phyloP scores from a whole-genome alignment of 306 rosid genomes.

The Purshia tridentata region DNA sequence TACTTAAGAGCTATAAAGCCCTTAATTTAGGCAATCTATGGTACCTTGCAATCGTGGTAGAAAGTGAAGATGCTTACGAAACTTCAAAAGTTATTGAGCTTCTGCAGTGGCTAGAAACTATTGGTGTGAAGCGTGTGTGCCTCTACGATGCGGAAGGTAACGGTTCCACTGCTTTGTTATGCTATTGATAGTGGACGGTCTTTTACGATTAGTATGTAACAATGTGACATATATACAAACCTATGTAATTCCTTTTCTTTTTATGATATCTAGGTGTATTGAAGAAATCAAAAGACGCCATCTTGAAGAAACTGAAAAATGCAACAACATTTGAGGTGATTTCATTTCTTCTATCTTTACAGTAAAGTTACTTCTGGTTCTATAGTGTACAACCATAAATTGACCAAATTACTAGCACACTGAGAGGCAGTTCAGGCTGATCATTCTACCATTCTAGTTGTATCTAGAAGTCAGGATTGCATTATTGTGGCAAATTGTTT shows the following conservation, averaged over 20 bases:
- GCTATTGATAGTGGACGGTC: slow-evolving; percentile 15
- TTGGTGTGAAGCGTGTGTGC: slow-evolving; percentile 71
- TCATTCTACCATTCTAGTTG: neutral
- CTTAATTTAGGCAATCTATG: slow-evolving; percentile 39
- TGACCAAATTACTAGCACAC: neutral
- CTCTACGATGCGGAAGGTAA: slow-evolving; percentile 84
- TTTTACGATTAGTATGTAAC: slow-evolving; percentile 18
- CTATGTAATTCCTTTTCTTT: slow-evolving; percentile 11
- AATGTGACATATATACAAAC: neutral
- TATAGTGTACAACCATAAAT: neutral
- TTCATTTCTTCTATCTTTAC: slow-evolving; percentile 5
- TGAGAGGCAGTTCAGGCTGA: neutral
- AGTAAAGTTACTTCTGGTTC: neutral
- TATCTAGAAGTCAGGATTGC: neutral
- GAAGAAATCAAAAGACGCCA: slow-evolving; percentile 58
- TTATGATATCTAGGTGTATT: slow-evolving; percentile 57
- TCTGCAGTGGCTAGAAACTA: slow-evolving; percentile 59
- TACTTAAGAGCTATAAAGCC: slow-evolving; percentile 50
- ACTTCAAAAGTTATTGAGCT: slow-evolving; percentile 59
- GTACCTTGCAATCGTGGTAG: slow-evolving; percentile 76
- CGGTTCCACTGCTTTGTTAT: slow-evolving; percentile 12
- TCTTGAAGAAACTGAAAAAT: slow-evolving; percentile 52
- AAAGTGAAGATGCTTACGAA: slow-evolving; percentile 75
- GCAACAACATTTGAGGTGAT: slow-evolving; percentile 49
- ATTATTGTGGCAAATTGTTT: neutral